Percentiles rank a stretch among this genome's conserved stretches.
phyloP scores from a whole-genome alignment of 176 grass and related monocot genomes.

The Paspalum vaginatum region DNA sequence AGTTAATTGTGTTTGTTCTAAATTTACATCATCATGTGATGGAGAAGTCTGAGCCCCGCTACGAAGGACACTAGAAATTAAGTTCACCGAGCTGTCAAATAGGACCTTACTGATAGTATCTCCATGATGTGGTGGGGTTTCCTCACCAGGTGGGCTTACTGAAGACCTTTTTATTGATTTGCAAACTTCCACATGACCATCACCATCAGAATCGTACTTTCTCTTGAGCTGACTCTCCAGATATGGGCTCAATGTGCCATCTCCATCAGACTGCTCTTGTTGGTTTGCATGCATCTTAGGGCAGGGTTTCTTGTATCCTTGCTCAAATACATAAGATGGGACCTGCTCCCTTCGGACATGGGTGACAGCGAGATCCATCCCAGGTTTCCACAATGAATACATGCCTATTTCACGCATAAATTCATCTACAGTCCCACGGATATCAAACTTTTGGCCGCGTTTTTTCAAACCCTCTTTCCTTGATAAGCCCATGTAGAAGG shows the following conservation, averaged over 20 bases:
- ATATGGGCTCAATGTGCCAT: constrained; percentile 27
- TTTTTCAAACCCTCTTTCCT: constrained; percentile 76
- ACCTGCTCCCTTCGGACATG: constrained; percentile 77
- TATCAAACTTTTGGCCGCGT: constrained; percentile 89
- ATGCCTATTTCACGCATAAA: constrained; percentile 80
- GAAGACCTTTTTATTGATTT: constrained; percentile 54
- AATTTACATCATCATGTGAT: constrained; percentile 33
- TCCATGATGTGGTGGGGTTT: constrained; percentile 39
- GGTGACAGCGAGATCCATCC: constrained; percentile 88
- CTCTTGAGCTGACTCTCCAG: constrained; percentile 39
- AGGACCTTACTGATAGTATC: constrained; percentile 7
- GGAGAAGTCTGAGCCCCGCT: constrained; percentile 28
- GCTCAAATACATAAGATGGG: constrained; percentile 83
- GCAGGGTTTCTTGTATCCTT: constrained; percentile 70
- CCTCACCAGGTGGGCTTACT: constrained; percentile 44
- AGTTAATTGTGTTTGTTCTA: constrained; percentile 38
- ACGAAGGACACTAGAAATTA: not conserved
- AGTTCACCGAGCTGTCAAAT: constrained; percentile 21
- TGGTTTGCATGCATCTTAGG: constrained; percentile 44
- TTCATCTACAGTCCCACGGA: constrained; percentile 89
- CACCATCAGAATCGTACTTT: constrained; percentile 48
- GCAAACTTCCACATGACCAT: constrained; percentile 24
- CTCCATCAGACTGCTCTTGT: constrained; percentile 58
- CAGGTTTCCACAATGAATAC: constrained; percentile 78
- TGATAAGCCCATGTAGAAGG: constrained; percentile 92